Evolutionary conservation across 2,329 filamentous ascomycete genomes (phyloP).

Genomic region (Madurella fahalii): DNA sequence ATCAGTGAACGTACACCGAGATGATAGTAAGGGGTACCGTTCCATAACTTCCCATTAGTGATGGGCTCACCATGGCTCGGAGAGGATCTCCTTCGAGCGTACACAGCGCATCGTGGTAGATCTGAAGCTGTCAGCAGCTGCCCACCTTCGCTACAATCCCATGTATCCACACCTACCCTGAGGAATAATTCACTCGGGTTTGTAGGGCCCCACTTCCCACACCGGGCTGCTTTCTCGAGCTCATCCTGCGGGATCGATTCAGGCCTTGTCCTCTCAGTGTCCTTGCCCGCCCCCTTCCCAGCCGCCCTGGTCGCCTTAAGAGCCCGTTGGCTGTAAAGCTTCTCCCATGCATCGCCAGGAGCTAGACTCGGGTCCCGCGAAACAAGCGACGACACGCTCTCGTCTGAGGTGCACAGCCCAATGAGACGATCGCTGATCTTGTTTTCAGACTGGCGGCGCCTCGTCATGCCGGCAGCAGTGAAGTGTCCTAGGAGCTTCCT

Average conservation of each 20-base stretch:
- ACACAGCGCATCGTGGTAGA: constrained; percentile 62
- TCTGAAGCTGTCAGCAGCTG: constrained; percentile 32
- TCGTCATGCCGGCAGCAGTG: constrained; percentile 5
- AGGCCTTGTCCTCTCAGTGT: not conserved
- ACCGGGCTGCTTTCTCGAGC: constrained; percentile 51
- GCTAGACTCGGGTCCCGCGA: constrained; percentile 49
- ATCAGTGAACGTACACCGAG: constrained; percentile 41
- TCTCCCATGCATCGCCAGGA: constrained; percentile 52
- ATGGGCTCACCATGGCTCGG: constrained; percentile 49
- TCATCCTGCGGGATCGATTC: constrained; percentile 34
- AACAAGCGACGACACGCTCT: constrained; percentile 56
- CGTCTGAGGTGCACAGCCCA: constrained; percentile 47
- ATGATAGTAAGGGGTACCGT: constrained; percentile 66
- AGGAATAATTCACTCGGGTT: constrained; percentile 66
- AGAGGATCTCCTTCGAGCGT: constrained; percentile 50
- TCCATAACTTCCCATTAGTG: constrained; percentile 52
- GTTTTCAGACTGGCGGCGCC: not conserved
- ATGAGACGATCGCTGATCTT: constrained; percentile 19
- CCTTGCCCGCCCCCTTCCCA: constrained; percentile 11
- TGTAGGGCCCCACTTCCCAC: constrained; percentile 63
- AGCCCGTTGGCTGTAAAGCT: constrained; percentile 44
- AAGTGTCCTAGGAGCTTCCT: too few relatives aligned
- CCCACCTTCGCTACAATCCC: not conserved
- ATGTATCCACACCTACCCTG: constrained; percentile 36
- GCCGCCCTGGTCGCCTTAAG: constrained; percentile 19